phyloP scores from a whole-genome alignment of 768 basidiomycete genomes.

The Lentinula detonsa region DNA sequence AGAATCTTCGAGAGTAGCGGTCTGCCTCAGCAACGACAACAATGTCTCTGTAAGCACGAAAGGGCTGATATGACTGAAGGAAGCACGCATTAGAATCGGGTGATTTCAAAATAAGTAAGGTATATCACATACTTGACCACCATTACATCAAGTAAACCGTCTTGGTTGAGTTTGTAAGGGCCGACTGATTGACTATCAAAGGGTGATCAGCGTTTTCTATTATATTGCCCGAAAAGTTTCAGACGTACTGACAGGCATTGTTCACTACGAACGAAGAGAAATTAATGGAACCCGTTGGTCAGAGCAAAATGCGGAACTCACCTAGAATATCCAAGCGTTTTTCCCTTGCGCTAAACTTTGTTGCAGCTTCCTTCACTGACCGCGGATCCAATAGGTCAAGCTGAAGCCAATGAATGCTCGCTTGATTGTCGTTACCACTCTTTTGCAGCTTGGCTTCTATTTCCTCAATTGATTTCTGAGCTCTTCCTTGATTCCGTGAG shows the following conservation, averaged over 20 bases:
- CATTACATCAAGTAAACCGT: conserved; percentile 22
- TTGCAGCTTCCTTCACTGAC: conserved; percentile 17
- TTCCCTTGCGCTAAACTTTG: conserved; percentile 31
- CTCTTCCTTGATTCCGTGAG: conserved; percentile 24
- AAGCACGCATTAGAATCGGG: not conserved
- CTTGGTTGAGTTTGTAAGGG: conserved; percentile 7
- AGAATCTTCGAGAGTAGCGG: conserved; percentile 37
- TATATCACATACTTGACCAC: conserved; percentile 29
- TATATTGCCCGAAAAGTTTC: not conserved
- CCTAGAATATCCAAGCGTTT: conserved; percentile 35
- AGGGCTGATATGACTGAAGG: conserved; percentile 37
- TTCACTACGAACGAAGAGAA: not conserved
- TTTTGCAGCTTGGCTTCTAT: conserved; percentile 11
- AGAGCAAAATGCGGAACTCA: conserved; percentile 11
- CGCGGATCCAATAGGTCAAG: conserved; percentile 29
- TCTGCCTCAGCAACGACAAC: conserved; percentile 44
- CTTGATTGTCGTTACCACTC: conserved; percentile 7
- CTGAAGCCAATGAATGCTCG: conserved; percentile 27
- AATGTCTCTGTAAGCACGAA: conserved; percentile 51
- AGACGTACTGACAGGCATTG: conserved; percentile 5
- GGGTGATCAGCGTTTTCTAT: not conserved
- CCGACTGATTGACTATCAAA: not conserved
- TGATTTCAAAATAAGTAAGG: not conserved
- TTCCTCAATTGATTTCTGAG: conserved; percentile 20
- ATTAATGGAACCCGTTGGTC: not conserved